These are phyloP conservation scores for Spatholobus suberectus DNA, from an alignment of 306 rosid genomes.

Conservation along the genomic window DNA sequence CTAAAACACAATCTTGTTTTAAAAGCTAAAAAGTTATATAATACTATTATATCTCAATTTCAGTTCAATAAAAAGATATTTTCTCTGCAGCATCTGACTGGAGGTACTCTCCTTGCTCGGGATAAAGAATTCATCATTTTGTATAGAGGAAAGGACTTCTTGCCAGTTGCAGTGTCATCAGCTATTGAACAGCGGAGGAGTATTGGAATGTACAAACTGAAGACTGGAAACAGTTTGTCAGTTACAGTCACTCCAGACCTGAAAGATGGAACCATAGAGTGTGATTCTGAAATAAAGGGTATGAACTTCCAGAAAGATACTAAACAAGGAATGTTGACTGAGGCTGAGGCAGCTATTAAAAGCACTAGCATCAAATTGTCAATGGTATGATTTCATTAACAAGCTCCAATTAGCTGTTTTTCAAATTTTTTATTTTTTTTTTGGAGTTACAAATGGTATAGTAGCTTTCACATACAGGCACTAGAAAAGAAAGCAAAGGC, in stretches of 20 bases:
- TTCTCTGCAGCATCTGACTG: constrained; percentile 79
- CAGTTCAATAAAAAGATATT: constrained; percentile 28
- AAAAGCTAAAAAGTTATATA: background rate
- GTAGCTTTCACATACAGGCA: constrained; percentile 62
- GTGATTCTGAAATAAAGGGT: constrained; percentile 45
- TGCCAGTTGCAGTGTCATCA: constrained; percentile 83
- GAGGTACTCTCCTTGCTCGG: constrained; percentile 87
- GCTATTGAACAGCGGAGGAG: constrained; percentile 84
- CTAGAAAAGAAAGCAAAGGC: constrained; percentile 71
- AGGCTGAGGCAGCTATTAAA: constrained; percentile 58
- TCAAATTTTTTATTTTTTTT: constrained; percentile 21
- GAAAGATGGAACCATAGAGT: constrained; percentile 40
- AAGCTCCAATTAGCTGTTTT: constrained; percentile 41
- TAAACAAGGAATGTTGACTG: constrained; percentile 46
- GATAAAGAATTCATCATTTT: constrained; percentile 78
- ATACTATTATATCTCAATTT: constrained; percentile 22
- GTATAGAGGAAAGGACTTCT: constrained; percentile 92
- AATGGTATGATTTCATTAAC: constrained; percentile 57
- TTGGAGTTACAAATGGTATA: constrained; percentile 31
- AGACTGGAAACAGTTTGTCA: constrained; percentile 37
- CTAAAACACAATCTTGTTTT: constrained; percentile 13
- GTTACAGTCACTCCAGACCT: constrained; percentile 33
- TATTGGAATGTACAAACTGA: constrained; percentile 45
- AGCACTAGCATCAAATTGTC: constrained; percentile 74
- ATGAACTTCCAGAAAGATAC: constrained; percentile 44